phyloP scores from a whole-genome alignment of 1,139 yeast genomes.

The Yamadazyma atlantica region DNA sequence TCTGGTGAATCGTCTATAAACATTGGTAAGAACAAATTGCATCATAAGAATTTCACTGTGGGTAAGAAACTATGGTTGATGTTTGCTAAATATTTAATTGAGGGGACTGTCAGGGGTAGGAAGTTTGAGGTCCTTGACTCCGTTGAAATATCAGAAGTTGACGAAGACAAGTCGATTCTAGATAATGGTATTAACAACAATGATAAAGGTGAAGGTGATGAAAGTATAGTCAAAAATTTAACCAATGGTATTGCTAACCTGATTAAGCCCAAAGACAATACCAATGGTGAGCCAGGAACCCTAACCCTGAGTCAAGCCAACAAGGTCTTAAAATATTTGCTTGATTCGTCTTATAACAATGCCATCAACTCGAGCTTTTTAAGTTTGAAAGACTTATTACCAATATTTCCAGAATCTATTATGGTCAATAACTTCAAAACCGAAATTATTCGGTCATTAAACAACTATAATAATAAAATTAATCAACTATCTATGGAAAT shows the following conservation, averaged over 20 bases:
- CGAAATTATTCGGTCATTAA: constrained; percentile 77
- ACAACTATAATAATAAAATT: constrained; percentile 67
- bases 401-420: constrained; percentile 79
- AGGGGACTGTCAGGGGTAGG: constrained; percentile 30
- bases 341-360: constrained; percentile 22
- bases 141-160: constrained; percentile 10
- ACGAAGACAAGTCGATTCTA: not conserved
- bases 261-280: constrained; percentile 1
- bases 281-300: not conserved
- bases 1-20: constrained; percentile 16
- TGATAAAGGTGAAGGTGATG: not conserved
- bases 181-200: not conserved
- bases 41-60: constrained; percentile 38
- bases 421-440: constrained; percentile 82
- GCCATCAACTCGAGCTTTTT: constrained; percentile 30
- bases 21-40: constrained; percentile 28
- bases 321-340: constrained; percentile 26
- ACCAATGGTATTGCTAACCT: constrained; percentile 9
- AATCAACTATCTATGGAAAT: constrained; percentile 68
- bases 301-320: constrained; percentile 12
- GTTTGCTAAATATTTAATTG: constrained; percentile 62
- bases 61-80: constrained; percentile 76
- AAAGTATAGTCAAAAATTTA: constrained; percentile 6
- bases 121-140: constrained; percentile 20
- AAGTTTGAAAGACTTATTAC: constrained; percentile 77